Base-by-base conservation (phyloP, 768 basidiomycete genomes). In the Porphyrellus cyaneotinctus region DNA sequence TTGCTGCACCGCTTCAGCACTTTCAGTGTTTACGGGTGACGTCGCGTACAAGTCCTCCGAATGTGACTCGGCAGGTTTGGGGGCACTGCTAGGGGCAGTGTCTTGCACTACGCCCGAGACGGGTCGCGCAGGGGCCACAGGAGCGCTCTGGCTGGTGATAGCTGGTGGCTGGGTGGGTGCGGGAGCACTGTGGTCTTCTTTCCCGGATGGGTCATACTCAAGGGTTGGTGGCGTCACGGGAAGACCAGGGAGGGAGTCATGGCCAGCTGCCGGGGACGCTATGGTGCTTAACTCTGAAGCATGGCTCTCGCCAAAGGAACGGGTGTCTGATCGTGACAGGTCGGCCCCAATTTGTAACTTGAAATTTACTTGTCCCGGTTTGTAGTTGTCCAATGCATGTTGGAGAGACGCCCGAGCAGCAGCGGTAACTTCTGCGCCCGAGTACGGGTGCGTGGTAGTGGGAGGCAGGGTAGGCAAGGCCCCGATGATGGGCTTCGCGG, bases 241-340 rank as follows among this genome's bases (percentile, higher is more conserved):
- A n/a, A 76, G 63, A 42, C 66, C 66, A 18, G 73, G 70, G 51
- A 73, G 70, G 43, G 56, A 59, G 33, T 58, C 46, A 23, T 61
- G 54, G 24, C 57, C 61, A 6, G 58, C 51, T 22, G 64, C 57
- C 0, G 66, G 64, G 13, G 75, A 64, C 44, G 70, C 70, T 47
- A 90, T 82, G 58, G 72, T 76, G 17, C 78, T 78, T 32, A 93
- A 75, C 70, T 92, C 91, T 32, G 71, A 75, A 0, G 86, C 87
- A 61, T 93, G 91, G 35, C 84, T 91, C 69, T 86, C 87, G 18
- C 91, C 91, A 63, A 93, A 93, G 68, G 87, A 90, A 51, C 80
- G 80, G 0, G 87, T 88, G 61, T 92, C 87, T 4, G 85, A 85
- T 54, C 84, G 75, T 53, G 77, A 75, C 36, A 89, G 75, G 63